Percentiles rank a stretch among this genome's conserved stretches.
Conservation (phyloP, 345 rosid species). For the Euphorbia peplus region DNA sequence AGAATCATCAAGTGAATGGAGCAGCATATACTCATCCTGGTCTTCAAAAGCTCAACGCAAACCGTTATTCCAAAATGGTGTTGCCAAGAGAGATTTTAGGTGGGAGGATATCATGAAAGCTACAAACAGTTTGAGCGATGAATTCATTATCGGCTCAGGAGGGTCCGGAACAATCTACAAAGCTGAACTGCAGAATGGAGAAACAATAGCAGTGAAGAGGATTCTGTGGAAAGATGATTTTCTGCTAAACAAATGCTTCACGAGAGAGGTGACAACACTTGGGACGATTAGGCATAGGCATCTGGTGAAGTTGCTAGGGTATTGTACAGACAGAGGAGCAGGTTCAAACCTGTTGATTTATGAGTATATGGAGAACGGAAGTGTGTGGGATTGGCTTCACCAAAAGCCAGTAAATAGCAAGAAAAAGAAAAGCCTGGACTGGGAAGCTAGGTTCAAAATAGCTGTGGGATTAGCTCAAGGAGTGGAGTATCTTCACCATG, state of each 20-base stretch:
- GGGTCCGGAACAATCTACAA: constrained; percentile 86
- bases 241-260: constrained; percentile 75
- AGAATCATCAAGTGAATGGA: constrained; percentile 45
- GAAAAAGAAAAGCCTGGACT: constrained; percentile 54
- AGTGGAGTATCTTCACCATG: constrained; percentile 93
- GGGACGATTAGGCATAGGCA: constrained; percentile 84
- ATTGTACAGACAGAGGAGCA: constrained; percentile 60
- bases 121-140: constrained; percentile 66
- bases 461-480: constrained; percentile 89
- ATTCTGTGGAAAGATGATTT: constrained; percentile 71
- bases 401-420: constrained; percentile 36
- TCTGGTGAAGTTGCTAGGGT: constrained; percentile 83
- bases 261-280: constrained; percentile 73
- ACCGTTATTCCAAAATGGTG: constrained; percentile 55
- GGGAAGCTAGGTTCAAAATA: constrained; percentile 78
- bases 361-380: constrained; percentile 94
- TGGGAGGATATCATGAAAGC: constrained; percentile 90
- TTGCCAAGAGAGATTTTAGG: constrained; percentile 59
- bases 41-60: constrained; percentile 64
- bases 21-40: constrained; percentile 49
- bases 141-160: constrained; percentile 85
- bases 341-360: constrained; percentile 79
- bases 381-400: constrained; percentile 95
- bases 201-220: constrained; percentile 77
- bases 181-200: constrained; percentile 64